Evolutionary conservation across 2,329 filamentous ascomycete species (phyloP), one percentile per base, ranked within the genome.

Genomic region (Cercospora sojina): DNA sequence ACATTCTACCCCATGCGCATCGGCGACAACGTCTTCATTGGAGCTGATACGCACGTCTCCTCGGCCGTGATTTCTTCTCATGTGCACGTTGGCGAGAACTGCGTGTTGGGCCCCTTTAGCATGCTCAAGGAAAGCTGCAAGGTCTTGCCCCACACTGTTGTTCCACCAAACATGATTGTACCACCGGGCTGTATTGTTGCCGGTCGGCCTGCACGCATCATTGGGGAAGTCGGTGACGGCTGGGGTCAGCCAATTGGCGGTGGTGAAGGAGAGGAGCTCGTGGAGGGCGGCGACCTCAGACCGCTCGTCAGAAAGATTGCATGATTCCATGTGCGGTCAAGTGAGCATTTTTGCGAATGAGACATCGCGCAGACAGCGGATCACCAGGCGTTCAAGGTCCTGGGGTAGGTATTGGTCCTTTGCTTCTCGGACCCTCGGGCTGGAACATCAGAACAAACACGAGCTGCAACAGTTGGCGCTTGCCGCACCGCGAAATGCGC

Each of bases 51-150:
- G 41, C 87, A 94, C 43, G 86, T 99, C 41, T 92, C 95, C 77
- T 92, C 94, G 0, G 92, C 93, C 6, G 86, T 87, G 38, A 87
- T 99, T 62, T 91, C 91, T 1, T 92, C 86, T 72, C 92, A 97
- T 79, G 93, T 98, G 16, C 87, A 92, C 76, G 91, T 99, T 68
- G 93, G 93, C 23, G 85, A 85, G 64, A 87, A 88, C 60, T 91
- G 89, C 69, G 89, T 90, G 1, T 84, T 99, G 59, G 91, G 92
- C 64, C 90, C 93, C 72, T 93, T 97, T 79, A 91, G 90, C 59
- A 94, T 97, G 67, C 87, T 98, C 76, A 97, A 97, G 79, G 95
- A 98, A 78, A 96, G 92, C 75, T 92, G 96, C 57, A 90, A 90
- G 77, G 88, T 99, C 47, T 80, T 98, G 71, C 92, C 97, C 67